A percentile compares a stretch with the other conserved stretches of the same genome.
Conservation (phyloP, 2,329 filamentous ascomycete species). For the Bipolaris sorokiniana region DNA sequence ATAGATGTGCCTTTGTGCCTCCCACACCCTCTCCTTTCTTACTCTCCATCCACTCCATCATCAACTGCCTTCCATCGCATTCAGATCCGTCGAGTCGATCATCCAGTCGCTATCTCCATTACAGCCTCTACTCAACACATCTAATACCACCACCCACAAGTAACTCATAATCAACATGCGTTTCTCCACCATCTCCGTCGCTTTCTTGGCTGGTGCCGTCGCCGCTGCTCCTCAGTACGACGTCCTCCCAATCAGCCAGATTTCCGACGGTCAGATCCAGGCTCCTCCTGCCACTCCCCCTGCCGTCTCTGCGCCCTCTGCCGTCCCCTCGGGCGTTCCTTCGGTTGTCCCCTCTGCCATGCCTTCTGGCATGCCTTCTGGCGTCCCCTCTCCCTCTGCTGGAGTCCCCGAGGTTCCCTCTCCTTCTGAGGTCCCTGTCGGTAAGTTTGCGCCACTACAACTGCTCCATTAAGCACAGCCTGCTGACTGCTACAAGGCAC, state of each 20-base stretch:
- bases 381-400: slow-evolving; percentile 1
- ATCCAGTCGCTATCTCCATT: slow-evolving; percentile 20
- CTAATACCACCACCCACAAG: slow-evolving; percentile 11
- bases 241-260: slow-evolving; percentile 45
- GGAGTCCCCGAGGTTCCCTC: slow-evolving; percentile 1
- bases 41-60: slow-evolving; percentile 10
- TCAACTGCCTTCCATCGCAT: slow-evolving; percentile 7
- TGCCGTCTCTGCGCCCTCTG: neutral
- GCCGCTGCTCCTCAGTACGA: slow-evolving; percentile 37
- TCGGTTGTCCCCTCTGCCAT: neutral
- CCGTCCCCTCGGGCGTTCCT: neutral
- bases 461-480: neutral
- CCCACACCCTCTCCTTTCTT: slow-evolving; percentile 14
- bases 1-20: slow-evolving; percentile 13
- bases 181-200: slow-evolving; percentile 36
- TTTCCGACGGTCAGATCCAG: slow-evolving; percentile 49
- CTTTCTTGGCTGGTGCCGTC: slow-evolving; percentile 38
- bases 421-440: slow-evolving; percentile 1
- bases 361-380: neutral
- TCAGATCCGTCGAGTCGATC: slow-evolving; percentile 22
- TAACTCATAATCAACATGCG: slow-evolving; percentile 38
- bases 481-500: neutral
- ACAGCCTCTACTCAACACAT: slow-evolving; percentile 6
- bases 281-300: slow-evolving; percentile 33
- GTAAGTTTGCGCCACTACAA: neutral